Percentiles rank a stretch among this genome's conserved stretches.
These are phyloP conservation scores for Lunasporangiospora selenospora DNA, from an alignment of 192 early-diverging fungal species.

Conservation along the genomic window DNA sequence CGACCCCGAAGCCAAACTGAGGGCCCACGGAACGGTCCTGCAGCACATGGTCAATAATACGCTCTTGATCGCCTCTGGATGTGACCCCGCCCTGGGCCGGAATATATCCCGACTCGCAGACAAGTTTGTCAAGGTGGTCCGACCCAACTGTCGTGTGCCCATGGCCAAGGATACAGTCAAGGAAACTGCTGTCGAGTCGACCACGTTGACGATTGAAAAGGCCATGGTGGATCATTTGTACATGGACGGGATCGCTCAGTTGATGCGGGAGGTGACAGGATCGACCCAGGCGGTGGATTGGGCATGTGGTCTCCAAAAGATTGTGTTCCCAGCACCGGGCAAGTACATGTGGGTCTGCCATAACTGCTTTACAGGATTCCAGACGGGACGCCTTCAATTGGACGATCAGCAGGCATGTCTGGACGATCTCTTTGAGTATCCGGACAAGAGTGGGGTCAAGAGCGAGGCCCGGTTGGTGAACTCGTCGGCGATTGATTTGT, in stretches of 20 bases:
- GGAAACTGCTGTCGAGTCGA: conserved; percentile 16
- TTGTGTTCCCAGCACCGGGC: conserved; percentile 24
- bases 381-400: conserved; percentile 16
- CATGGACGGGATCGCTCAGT: conserved; percentile 8
- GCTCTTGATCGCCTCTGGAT: conserved; percentile 15
- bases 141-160: conserved; percentile 17
- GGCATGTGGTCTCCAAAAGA: conserved; percentile 27
- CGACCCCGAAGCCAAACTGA: conserved; percentile 25
- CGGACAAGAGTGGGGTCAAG: conserved; percentile 25
- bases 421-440: conserved; percentile 28
- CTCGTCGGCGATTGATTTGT: conserved; percentile 21
- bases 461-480: conserved; percentile 33
- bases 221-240: conserved; percentile 31
- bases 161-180: background rate
- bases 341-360: conserved; percentile 32
- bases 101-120: conserved; percentile 16
- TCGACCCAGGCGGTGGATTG: conserved; percentile 16
- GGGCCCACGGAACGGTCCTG: conserved; percentile 26
- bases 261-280: conserved; percentile 38
- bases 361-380: conserved; percentile 16
- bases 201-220: conserved; percentile 26
- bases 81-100: conserved; percentile 10
- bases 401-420: conserved; percentile 34
- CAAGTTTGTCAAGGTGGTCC: conserved; percentile 21
- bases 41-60: conserved; percentile 33